Percentiles rank a stretch among this genome's conserved stretches.
Evolutionary conservation across 1,284 basidiomycete species (phyloP).

Genomic region (Sphaerobolus stellatus): DNA sequence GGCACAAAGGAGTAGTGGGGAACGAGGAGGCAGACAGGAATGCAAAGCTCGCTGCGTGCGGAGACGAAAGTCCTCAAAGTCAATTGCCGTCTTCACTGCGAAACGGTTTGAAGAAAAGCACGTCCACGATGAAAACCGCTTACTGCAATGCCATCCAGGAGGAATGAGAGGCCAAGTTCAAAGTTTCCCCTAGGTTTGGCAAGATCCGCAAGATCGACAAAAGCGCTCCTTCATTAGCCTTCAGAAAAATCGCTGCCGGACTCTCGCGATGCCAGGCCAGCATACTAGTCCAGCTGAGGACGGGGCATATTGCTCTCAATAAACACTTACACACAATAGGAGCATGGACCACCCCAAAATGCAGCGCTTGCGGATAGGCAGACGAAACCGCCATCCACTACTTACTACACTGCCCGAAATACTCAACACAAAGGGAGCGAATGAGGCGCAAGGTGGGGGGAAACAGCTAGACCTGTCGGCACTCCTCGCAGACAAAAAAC

Average conservation of each 20-base stretch:
- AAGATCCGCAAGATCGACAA: not conserved
- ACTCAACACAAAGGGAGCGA: not conserved
- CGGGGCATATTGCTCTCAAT: not conserved
- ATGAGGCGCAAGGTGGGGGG: too few species aligned
- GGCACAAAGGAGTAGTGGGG: slow-evolving; percentile 19
- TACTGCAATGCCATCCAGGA: too few species aligned
- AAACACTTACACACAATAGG: not conserved
- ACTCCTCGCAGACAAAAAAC: too few species aligned
- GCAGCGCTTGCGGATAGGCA: not conserved
- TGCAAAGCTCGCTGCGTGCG: slow-evolving; percentile 21
- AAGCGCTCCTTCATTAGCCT: not conserved
- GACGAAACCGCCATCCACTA: not conserved
- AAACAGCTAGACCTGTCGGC: too few species aligned
- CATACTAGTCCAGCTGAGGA: not conserved
- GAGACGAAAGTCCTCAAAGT: not conserved
- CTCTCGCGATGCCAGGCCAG: not conserved
- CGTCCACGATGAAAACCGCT: not conserved
- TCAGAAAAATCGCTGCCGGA: not conserved
- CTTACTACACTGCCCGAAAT: not conserved
- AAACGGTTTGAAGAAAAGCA: not conserved
- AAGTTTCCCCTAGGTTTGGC: not conserved
- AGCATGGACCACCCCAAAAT: not conserved
- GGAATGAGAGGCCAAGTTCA: not conserved
- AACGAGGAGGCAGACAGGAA: slow-evolving; percentile 22
- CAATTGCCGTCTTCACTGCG: not conserved